Percentiles rank a stretch among this genome's conserved stretches.
phyloP scores from a whole-genome alignment of 345 rosid genomes.

The Adansonia digitata region DNA sequence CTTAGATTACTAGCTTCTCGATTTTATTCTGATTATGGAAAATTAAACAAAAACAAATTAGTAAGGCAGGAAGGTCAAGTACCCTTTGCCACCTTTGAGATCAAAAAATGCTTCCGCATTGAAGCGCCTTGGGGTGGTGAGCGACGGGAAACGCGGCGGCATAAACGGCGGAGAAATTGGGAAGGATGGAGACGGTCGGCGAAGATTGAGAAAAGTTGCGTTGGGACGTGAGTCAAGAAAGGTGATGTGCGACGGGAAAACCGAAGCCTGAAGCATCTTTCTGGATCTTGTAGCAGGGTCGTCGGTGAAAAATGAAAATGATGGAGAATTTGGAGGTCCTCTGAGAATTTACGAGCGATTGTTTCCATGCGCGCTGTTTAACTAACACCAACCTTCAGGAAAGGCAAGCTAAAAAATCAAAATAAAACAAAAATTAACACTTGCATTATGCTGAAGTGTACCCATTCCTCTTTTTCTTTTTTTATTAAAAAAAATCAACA shows the following conservation, averaged over 20 bases:
- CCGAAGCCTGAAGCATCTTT: slow-evolving; percentile 28
- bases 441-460: no score
- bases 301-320: not conserved
- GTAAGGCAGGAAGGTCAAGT: slow-evolving; percentile 5
- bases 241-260: slow-evolving; percentile 20
- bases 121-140: slow-evolving; percentile 23
- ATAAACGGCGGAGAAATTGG: slow-evolving; percentile 8
- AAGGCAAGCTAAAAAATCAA: not conserved
- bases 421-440: no score
- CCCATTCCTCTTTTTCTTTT: no score
- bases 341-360: not conserved
- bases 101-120: slow-evolving; percentile 34
- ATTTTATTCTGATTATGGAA: not conserved
- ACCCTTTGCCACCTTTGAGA: slow-evolving; percentile 63
- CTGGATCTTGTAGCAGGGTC: not conserved
- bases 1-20: not conserved
- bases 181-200: slow-evolving; percentile 13
- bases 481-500: no score
- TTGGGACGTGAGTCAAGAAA: slow-evolving; percentile 18
- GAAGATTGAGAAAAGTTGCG: slow-evolving; percentile 10
- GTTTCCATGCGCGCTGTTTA: not conserved
- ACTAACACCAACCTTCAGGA: not conserved
- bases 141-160: slow-evolving; percentile 17
- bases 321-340: not conserved
- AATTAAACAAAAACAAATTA: not conserved